Base-by-base conservation (phyloP, 352 stramenopile species). In the Phytophthora chlamydospora region DNA sequence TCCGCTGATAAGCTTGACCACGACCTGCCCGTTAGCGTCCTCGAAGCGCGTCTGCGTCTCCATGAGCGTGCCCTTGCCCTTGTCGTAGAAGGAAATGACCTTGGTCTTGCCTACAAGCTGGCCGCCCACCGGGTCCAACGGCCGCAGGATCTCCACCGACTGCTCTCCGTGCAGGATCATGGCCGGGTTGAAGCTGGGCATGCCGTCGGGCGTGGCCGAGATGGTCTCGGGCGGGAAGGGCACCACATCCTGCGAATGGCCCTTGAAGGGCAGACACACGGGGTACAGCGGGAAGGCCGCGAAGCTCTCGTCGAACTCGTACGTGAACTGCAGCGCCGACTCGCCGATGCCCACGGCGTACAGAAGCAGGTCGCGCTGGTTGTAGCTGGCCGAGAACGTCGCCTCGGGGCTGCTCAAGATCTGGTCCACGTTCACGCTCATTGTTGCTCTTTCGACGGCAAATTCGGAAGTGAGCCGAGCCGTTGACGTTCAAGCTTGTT, bases 261-360 rank as follows among this genome's bases (percentile, higher is more conserved):
- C 90, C 64, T 97, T 97, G 69, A 96, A 97, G 27, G 73, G 65
- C 48, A 97, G 69, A 63, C 90, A 87, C 40, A 96, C 83, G 2
- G 90, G 86, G 76, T 95, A 97, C 21, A 94, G 75, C 12, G 91
- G 90, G 74, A 97, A 97, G 6, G 87, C 89, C 13, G 76, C 68
- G 70, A 97, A 97, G 47, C 83, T 77, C 31, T 90, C 83, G 52
- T 92, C 54, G 57, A 79, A 90, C 66, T 97, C 91, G 73, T 96
- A 95, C 44, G 87, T 93, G 72, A 96, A 97, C 62, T 92, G 84
- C 39, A 96, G 75, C 31, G 88, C 75, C 2, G 78, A 81, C 60
- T 90, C 91, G 62, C 91, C 90, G 57, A 97, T 97, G 49, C 88
- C 90, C 50, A 88, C 76, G 14, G 89, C 88, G 67, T 97, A 97